These are phyloP conservation scores for Heritiera littoralis DNA, from an alignment of 345 rosid species.

Conservation along the genomic window DNA sequence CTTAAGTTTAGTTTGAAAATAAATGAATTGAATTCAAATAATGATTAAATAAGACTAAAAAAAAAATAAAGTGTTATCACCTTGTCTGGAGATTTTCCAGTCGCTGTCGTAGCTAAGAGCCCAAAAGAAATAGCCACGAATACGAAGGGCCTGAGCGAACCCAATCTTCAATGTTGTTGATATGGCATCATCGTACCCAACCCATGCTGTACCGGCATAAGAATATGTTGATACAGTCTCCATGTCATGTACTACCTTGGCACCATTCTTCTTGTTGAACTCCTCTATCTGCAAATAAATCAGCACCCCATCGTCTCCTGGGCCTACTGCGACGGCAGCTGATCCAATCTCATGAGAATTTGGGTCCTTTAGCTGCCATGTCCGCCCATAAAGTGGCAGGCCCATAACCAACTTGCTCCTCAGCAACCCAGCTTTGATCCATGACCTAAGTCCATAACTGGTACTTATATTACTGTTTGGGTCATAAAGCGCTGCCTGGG, in stretches of 20 bases:
- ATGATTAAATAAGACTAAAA: too few species aligned
- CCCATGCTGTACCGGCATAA: slow-evolving; percentile 37
- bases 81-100: slow-evolving; percentile 51
- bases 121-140: slow-evolving; percentile 75
- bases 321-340: slow-evolving; percentile 36
- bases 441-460: slow-evolving; percentile 49
- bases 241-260: slow-evolving; percentile 40
- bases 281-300: slow-evolving; percentile 24
- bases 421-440: slow-evolving; percentile 44
- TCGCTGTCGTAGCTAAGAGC: slow-evolving; percentile 41
- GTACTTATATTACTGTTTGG: slow-evolving; percentile 52
- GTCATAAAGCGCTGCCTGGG: slow-evolving; percentile 51
- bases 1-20: too few species aligned
- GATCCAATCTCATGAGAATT: slow-evolving; percentile 43
- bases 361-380: slow-evolving; percentile 57
- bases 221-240: slow-evolving; percentile 51
- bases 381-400: slow-evolving; percentile 49
- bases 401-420: slow-evolving; percentile 50
- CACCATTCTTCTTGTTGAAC: slow-evolving; percentile 38
- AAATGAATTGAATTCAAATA: too few species aligned
- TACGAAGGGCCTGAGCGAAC: slow-evolving; percentile 49
- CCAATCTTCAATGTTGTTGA: slow-evolving; percentile 39
- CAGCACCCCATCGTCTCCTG: slow-evolving; percentile 32
- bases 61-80: slow-evolving; percentile 21
- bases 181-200: slow-evolving; percentile 43